Evolutionary conservation across 2,329 filamentous ascomycete genomes (phyloP), one percentile per base, ranked within the genome.

Genomic region (Truncatella angustata): DNA sequence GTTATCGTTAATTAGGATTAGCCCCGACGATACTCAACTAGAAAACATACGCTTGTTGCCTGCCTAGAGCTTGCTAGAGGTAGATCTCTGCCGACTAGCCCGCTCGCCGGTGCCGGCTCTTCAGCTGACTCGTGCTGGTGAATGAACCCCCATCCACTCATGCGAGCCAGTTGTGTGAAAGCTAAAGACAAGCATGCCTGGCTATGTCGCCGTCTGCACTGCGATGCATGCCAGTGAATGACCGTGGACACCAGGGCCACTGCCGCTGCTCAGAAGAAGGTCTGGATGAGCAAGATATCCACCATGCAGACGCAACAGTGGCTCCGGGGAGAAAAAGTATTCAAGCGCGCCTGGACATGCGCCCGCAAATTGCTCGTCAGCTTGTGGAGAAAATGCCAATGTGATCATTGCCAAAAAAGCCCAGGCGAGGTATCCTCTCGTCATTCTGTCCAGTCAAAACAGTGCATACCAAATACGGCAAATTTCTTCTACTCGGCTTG

Each of bases 21-120:
- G 45, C 51, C 32, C 39, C n/a, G 51, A 49, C 45, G 24, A 48
- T 52, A 36, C 40, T 39, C 35, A 40, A 37, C 40, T 43, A 47
- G 50, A 48, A 28, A 36, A 35, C 42, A 36, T 21, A 45, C 32
- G 45, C 37, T 43, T 43, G 26, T 49, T 44, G 45, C 37, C 47
- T 42, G 46, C 34, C 51, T 54, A 43, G 49, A 48, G 47, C 47
- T 42, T 37, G 24, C 51, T 54, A 43, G 49, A 48, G 47, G 52
- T 21, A 49, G 53, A 52, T 54, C 53, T 54, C 49, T 51, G 49
- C 53, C 49, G 49, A 49, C 34, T 36, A 35, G 30, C 39, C 37
- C 30, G 34, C 49, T 46, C 50, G 49, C 49, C 49, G 49, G 49
- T 54, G 53, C 53, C 49, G 53, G 53, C 49, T 52, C 53, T 43